These are phyloP conservation scores for Calonectria naviculata DNA, from an alignment of 2,329 filamentous ascomycete genomes.

Conservation along the genomic window DNA sequence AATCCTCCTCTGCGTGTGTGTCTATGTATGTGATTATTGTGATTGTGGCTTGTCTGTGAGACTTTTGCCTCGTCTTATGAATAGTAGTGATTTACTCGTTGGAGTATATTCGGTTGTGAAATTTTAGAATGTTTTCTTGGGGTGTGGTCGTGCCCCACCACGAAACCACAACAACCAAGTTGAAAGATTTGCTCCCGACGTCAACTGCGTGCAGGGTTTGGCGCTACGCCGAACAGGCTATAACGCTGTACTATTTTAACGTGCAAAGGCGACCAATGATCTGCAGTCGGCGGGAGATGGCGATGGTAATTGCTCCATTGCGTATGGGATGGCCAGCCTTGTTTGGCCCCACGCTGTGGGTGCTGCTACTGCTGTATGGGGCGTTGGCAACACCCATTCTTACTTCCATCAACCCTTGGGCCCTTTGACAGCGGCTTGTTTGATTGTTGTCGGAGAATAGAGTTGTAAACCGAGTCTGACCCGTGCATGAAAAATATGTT, in stretches of 20 bases:
- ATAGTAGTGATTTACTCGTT: background rate
- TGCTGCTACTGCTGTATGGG: background rate
- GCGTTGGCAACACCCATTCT: background rate
- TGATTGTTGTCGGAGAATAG: background rate
- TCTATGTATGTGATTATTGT: background rate
- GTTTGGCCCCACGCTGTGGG: background rate
- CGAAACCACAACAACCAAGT: conserved; percentile 13
- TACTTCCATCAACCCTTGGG: background rate
- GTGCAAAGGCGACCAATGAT: background rate
- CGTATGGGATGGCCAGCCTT: background rate
- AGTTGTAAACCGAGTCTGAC: background rate
- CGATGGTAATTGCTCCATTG: background rate
- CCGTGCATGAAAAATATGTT: background rate
- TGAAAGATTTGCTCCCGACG: background rate
- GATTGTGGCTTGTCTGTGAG: background rate
- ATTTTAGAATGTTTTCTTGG: conserved; percentile 11
- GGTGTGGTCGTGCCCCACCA: conserved; percentile 22
- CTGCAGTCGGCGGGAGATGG: background rate
- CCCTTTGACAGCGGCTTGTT: background rate
- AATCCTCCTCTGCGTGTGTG: background rate
- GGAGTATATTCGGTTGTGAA: conserved; percentile 3
- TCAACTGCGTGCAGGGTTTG: background rate
- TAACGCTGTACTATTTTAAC: background rate
- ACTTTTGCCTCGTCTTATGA: background rate
- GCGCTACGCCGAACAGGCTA: background rate